Evolutionary conservation across 768 basidiomycete genomes (phyloP).

Genomic region (Tylopilus rubrobrunneus): DNA sequence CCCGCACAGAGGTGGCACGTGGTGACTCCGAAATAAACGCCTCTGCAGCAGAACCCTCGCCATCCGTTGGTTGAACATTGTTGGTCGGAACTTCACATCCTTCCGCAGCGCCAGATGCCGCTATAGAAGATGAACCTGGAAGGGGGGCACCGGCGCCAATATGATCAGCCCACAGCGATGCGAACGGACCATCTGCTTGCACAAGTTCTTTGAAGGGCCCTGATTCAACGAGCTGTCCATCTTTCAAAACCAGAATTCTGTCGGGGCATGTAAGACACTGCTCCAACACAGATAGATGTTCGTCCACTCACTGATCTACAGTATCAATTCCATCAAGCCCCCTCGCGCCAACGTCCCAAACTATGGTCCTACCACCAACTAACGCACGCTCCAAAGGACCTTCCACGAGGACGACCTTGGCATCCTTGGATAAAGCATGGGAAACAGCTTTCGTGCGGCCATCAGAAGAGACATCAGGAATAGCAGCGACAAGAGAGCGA

Average conservation of each 20-base stretch:
- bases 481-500: slow-evolving; percentile 80
- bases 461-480: slow-evolving; percentile 68
- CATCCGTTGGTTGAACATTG: slow-evolving; percentile 14
- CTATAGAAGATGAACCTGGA: slow-evolving; percentile 28
- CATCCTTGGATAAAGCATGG: slow-evolving; percentile 22
- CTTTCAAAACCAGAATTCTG: slow-evolving; percentile 87
- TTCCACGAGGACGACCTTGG: slow-evolving; percentile 26
- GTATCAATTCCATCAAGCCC: slow-evolving; percentile 47
- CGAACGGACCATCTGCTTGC: slow-evolving; percentile 66
- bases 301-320: slow-evolving; percentile 51
- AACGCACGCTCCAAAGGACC: slow-evolving; percentile 21
- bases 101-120: slow-evolving; percentile 22
- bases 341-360: slow-evolving; percentile 25
- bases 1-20: slow-evolving; percentile 13
- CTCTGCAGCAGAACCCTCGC: slow-evolving; percentile 20
- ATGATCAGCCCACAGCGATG: slow-evolving; percentile 88
- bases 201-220: slow-evolving; percentile 79
- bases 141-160: slow-evolving; percentile 51
- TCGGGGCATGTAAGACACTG: neutral
- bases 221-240: slow-evolving; percentile 83
- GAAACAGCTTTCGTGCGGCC: slow-evolving; percentile 22
- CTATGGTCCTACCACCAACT: slow-evolving; percentile 19
- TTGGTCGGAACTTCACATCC: slow-evolving; percentile 25
- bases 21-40: slow-evolving; percentile 14
- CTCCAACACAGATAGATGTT: neutral